Evolutionary conservation across 495 filamentous ascomycete genomes (phyloP), one percentile per base, ranked within the genome.

Genomic region (Emericellopsis terricola): DNA sequence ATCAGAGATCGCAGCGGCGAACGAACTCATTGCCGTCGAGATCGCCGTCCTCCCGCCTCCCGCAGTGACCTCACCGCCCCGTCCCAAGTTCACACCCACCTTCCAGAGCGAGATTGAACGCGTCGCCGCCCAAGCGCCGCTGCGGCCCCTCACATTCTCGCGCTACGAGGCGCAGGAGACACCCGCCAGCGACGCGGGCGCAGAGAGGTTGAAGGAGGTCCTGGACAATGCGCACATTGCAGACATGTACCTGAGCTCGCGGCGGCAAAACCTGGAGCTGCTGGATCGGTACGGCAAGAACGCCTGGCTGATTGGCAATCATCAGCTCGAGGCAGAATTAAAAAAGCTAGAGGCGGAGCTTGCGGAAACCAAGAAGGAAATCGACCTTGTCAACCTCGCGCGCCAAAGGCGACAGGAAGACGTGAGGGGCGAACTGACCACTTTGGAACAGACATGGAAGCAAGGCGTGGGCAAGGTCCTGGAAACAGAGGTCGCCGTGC

Each of bases 221-320:
- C 52, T 64, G 6, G 23, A 42, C 2, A 52, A 55, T 28, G 69
- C 81, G 29, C 81, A 83, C 60, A 62, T 69, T 0, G 63, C 69
- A 5, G 68, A 68, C 31, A 61, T 66, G 0, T 81, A 92, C 53
- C 59, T 93, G 9, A 48, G 63, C 1, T 55, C 57, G 14, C 74
- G 84, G 3, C 62, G 69, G 17, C 59, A 71, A 18, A 78, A 91
- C 47, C 67, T 93, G 15, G 57, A 65, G 3, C 64, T 89, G 8
- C 69, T 94, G 8, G 81, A 86, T 43, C 63, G 64, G 39, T 73
- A 72, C 56, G 86, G 85, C 46, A 83, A 80, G 59, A 93, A 91
- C 55, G 78, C 80, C 9, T 94, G 87, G 86, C 58, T 96, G 36
- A 64, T 92, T 8, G 75, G 72, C 5, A 96, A 96, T 55, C 65